phyloP scores from a whole-genome alignment of 768 basidiomycete genomes.

The Kwoniella pini region DNA sequence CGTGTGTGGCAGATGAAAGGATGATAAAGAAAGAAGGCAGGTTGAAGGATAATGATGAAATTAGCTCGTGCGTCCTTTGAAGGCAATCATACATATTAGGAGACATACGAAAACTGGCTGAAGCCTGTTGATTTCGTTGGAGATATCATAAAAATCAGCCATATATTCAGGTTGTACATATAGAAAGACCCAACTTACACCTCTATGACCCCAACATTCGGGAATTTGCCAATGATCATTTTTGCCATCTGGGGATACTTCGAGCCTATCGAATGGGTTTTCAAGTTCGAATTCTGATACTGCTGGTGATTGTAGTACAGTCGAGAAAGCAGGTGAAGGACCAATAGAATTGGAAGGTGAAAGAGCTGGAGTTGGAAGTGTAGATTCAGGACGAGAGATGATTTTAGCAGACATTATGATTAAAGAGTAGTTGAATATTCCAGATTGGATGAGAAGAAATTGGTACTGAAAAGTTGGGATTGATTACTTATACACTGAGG shows the following conservation, averaged over 20 bases:
- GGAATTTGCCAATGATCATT: slow-evolving; percentile 37
- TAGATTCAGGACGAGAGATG: slow-evolving; percentile 8
- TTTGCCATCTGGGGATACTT: background rate
- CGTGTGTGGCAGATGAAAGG: background rate
- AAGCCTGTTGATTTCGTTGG: too few relatives aligned
- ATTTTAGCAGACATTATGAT: too few relatives aligned
- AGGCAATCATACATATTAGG: background rate
- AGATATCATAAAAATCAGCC: too few relatives aligned
- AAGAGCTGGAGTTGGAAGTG: slow-evolving; percentile 18
- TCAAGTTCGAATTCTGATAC: slow-evolving; percentile 31
- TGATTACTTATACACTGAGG: too few relatives aligned
- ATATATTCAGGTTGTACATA: too few relatives aligned
- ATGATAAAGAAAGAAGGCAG: slow-evolving; percentile 1
- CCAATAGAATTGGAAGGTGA: slow-evolving; percentile 19
- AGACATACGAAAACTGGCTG: slow-evolving; percentile 60
- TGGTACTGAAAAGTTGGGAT: too few relatives aligned
- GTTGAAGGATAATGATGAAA: background rate
- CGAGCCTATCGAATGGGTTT: slow-evolving; percentile 15
- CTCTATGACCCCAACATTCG: slow-evolving; percentile 82
- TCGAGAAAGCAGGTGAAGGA: slow-evolving; percentile 27
- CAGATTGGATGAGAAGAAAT: too few relatives aligned
- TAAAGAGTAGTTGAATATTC: background rate
- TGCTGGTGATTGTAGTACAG: slow-evolving; percentile 32
- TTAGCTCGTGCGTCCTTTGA: background rate
- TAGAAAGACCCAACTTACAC: too few relatives aligned